A percentile compares a stretch with the other conserved stretches of the same genome.
phyloP scores from a whole-genome alignment of 176 grass and related monocot species.

The Triticum timopheevii region DNA sequence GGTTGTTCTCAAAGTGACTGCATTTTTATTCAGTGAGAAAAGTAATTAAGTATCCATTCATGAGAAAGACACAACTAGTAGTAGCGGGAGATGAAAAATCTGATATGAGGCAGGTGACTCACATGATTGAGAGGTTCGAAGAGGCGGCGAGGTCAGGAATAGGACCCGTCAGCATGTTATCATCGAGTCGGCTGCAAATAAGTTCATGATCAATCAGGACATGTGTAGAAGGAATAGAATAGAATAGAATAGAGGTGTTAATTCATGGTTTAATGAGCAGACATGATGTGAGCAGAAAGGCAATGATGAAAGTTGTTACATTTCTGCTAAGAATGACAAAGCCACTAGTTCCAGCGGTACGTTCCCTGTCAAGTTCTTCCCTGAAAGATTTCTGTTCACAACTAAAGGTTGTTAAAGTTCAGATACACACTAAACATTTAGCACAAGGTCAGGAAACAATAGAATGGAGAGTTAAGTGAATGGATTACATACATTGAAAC shows the following conservation, averaged over 20 bases:
- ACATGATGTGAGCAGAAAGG: background rate
- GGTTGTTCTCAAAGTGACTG: slow-evolving; percentile 94
- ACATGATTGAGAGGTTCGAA: slow-evolving; percentile 66
- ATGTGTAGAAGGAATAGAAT: background rate
- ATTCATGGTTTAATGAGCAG: background rate
- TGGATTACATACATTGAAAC: slow-evolving; percentile 49
- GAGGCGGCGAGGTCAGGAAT: slow-evolving; percentile 73
- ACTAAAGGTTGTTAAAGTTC: background rate
- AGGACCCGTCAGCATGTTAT: slow-evolving; percentile 61
- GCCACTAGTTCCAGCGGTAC: slow-evolving; percentile 59
- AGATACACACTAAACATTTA: background rate
- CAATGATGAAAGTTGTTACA: slow-evolving; percentile 45
- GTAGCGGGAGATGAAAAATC: background rate
- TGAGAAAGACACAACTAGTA: background rate
- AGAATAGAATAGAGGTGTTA: background rate
- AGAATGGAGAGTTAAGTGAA: background rate
- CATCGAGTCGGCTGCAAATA: slow-evolving; percentile 59
- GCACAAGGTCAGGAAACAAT: background rate
- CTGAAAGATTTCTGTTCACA: slow-evolving; percentile 64
- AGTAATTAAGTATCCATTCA: background rate
- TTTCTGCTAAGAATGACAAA: slow-evolving; percentile 61
- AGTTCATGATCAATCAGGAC: background rate
- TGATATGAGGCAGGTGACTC: slow-evolving; percentile 20
- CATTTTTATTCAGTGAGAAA: slow-evolving; percentile 17
- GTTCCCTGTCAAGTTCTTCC: slow-evolving; percentile 69